Evolutionary conservation across 495 filamentous ascomycete species (phyloP), one percentile per base, ranked within the genome.

Genomic region (Chaetomium fimeti): DNA sequence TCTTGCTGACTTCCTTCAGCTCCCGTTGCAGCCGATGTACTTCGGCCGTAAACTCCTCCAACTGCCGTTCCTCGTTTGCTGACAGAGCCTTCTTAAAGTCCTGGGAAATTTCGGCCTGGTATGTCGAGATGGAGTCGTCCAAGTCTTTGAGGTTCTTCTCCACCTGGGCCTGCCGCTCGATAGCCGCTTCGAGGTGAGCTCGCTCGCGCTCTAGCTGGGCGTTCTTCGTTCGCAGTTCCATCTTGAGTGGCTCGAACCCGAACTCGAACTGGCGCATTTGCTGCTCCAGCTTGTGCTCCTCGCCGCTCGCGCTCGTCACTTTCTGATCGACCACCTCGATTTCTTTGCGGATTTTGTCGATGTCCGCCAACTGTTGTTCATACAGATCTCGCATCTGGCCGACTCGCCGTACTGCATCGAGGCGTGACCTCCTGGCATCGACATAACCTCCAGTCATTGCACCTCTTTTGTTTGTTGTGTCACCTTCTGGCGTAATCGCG

Each of bases 391-490:
- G 85, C 81, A 88, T 90, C 69, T 84, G 88, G 22, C 86, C 82
- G 29, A 91, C 83, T n/a, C 84, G 83, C 65, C 86, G 90, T 18
- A 96, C 88, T 38, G 90, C 91, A 62, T 95, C 89, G 15, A 97
- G 79, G 16, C 93, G 86, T 0, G 93, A 97, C 54, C 85, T 85
- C 27, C 89, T 84, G 2, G 89, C 84, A 72, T 99, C 93, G 47
- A 93, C 84, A 74, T 88, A 99, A 67, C 94, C 94, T 78, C 94
- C 94, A 28, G 90, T 96, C 78, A 98, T 84, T 2, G 92, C 94
- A 75, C 94, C 94, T 66, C 92, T 88, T 79, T 93, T 97, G 76
- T 97, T 93, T 2, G 91, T 88, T 53, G 89, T 89, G 75, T 99
- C 94, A 70, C 94, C 94, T 22, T 96, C 92, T 9, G 91, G 90